Base-by-base conservation (phyloP, 192 early-diverging fungal species). In the Coemansia pectinata region DNA sequence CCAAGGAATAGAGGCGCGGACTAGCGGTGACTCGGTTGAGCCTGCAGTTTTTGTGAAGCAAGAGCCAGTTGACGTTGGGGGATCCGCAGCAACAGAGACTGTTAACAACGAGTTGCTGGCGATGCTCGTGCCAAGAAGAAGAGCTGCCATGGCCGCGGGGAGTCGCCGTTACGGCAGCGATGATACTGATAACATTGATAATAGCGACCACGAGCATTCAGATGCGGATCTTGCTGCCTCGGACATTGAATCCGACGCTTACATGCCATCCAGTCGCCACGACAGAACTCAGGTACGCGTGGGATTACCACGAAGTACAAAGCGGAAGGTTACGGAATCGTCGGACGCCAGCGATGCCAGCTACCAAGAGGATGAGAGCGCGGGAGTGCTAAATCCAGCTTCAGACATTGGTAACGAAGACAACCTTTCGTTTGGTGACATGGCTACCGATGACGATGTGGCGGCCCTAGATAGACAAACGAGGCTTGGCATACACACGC, bases 321-420 rank as follows among this genome's bases (percentile, higher is more conserved):
- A 73, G 92, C 62, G 59, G 33, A 70, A 70, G 19, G 10, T 34
- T 9, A n/a, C 90, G 91, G 70, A 72, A 87, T 17, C 88, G 85
- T 39, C 90, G 86, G 48, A 91, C 88, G 71, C 87, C 90, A 44
- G 92, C 85, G 33, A 91, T 86, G 17, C 90, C 89, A 80, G 77
- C 87, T n/a, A 71, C 25, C n/a, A 67, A 25, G 78, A 78, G 11
- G 47, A 75, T 60, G 65, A 74, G 34, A 40, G 52, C 17, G 11
- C 67, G 3, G 42, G 25, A 10, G 63, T 25, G 45, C 29, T 10
- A 64, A 27, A 45, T 50, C 55, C 53, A 2, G 71, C 67, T 21
- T 48, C 53, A 5, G 53, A 67, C 52, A 67, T 72, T 6, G 62
- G 62, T 19, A 65, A 59, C 5, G 66, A 68, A 23, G 21, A 48